Percentiles rank a stretch among this genome's conserved stretches.
Conservation (phyloP, 1,284 basidiomycete genomes). For the Tilletia setariae region DNA sequence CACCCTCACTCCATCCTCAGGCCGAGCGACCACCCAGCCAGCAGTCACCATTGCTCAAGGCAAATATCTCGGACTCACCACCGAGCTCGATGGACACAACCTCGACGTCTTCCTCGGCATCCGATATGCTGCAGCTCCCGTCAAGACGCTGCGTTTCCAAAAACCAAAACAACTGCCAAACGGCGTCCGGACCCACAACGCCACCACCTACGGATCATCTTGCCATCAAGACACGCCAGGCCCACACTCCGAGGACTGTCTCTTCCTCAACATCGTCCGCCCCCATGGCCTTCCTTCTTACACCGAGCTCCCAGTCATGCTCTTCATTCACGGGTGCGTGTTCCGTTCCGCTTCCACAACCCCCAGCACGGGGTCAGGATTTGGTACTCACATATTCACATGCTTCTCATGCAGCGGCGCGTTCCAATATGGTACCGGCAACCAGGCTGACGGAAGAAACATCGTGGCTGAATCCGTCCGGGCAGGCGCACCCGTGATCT, state of each 20-base stretch:
- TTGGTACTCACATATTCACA: neutral
- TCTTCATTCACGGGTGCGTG: constrained; percentile 10
- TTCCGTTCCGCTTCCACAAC: neutral
- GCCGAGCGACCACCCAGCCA: neutral
- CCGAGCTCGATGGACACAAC: neutral
- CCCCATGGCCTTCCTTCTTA: neutral
- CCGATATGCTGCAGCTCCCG: neutral
- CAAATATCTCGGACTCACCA: neutral
- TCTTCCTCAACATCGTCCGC: constrained; percentile 8
- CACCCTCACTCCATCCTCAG: too few relatives aligned
- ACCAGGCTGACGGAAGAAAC: neutral
- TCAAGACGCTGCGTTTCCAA: neutral
- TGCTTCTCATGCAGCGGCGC: neutral
- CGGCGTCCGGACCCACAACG: neutral
- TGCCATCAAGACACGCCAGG: neutral
- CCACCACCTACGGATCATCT: neutral
- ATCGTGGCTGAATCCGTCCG: neutral
- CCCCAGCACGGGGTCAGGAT: neutral
- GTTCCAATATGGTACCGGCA: neutral
- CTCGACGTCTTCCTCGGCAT: neutral
- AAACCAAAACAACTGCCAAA: neutral
- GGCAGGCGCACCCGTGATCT: neutral
- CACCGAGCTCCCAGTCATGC: neutral
- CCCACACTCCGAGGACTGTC: neutral
- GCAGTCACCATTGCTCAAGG: neutral